These are phyloP conservation scores for Populus euphratica DNA, from an alignment of 345 rosid species.

Conservation along the genomic window DNA sequence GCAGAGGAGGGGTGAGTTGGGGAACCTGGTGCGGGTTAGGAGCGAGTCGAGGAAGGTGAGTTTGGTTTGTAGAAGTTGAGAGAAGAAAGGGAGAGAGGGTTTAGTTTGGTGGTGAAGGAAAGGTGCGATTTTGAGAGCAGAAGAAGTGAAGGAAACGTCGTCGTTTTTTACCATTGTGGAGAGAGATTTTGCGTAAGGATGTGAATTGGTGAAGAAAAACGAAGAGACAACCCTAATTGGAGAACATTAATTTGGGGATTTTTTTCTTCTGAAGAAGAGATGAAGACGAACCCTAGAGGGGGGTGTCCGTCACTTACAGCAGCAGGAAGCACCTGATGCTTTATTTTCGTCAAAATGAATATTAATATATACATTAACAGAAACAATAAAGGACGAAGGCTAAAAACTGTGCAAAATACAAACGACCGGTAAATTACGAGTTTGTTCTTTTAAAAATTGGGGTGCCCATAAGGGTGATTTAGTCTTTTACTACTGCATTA, in stretches of 20 bases:
- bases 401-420: too few species aligned
- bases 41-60: conserved; percentile 10
- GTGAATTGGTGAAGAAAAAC: background rate
- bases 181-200: too few species aligned
- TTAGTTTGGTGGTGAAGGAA: conserved; percentile 5
- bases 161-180: conserved; percentile 14
- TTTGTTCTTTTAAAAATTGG: too few species aligned
- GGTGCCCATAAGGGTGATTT: too few species aligned
- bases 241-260: background rate
- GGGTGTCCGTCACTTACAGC: background rate
- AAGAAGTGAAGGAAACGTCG: conserved; percentile 40
- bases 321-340: background rate
- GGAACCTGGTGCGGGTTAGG: conserved; percentile 17
- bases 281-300: conserved; percentile 3
- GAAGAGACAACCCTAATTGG: background rate
- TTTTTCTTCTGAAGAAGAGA: background rate
- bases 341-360: too few species aligned
- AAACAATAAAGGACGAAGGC: too few species aligned
- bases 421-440: too few species aligned
- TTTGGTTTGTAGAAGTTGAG: conserved; percentile 20
- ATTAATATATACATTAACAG: too few species aligned
- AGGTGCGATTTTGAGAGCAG: conserved; percentile 33
- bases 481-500: too few species aligned
- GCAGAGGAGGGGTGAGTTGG: conserved; percentile 39
- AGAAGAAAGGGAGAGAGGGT: conserved; percentile 10